These are phyloP conservation scores for Urochloa ruziziensis DNA, from an alignment of 176 grass and related monocot genomes.

Conservation along the genomic window DNA sequence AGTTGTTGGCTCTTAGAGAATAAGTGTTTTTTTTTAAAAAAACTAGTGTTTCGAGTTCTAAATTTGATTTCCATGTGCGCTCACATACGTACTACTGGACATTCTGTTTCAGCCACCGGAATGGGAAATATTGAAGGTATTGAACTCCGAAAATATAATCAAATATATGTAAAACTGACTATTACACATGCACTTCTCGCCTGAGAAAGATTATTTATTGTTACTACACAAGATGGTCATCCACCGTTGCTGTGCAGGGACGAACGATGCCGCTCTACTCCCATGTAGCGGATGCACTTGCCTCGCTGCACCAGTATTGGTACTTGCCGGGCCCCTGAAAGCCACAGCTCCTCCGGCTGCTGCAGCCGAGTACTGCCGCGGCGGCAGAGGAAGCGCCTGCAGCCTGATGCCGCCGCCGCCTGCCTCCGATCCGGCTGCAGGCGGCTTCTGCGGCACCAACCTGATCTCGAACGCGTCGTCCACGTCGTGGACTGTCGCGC, in stretches of 20 bases:
- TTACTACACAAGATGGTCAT: background rate
- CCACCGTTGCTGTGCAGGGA: background rate
- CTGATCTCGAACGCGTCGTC: slow-evolving; percentile 56
- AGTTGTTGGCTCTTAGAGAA: too few relatives aligned
- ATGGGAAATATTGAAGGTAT: background rate
- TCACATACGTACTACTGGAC: background rate
- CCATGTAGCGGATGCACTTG: background rate
- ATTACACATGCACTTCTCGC: too few relatives aligned
- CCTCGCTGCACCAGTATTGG: background rate
- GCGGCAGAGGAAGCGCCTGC: background rate
- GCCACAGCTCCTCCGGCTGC: background rate
- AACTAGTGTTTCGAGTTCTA: too few relatives aligned
- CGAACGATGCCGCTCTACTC: background rate
- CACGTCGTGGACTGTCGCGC: slow-evolving; percentile 40
- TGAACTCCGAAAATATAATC: too few relatives aligned
- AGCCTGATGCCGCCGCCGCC: background rate
- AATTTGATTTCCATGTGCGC: too few relatives aligned
- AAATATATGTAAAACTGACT: too few relatives aligned
- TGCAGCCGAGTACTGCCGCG: background rate
- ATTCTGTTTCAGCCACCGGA: too few relatives aligned
- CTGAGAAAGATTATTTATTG: background rate
- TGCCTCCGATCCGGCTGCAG: slow-evolving; percentile 12
- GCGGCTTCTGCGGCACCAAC: slow-evolving; percentile 41
- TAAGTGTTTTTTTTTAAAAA: too few relatives aligned
- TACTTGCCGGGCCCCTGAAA: background rate